A percentile compares a stretch with the other conserved stretches of the same genome.
These are phyloP conservation scores for Amanita rimosa DNA, from an alignment of 768 basidiomycete genomes.

Conservation along the genomic window DNA sequence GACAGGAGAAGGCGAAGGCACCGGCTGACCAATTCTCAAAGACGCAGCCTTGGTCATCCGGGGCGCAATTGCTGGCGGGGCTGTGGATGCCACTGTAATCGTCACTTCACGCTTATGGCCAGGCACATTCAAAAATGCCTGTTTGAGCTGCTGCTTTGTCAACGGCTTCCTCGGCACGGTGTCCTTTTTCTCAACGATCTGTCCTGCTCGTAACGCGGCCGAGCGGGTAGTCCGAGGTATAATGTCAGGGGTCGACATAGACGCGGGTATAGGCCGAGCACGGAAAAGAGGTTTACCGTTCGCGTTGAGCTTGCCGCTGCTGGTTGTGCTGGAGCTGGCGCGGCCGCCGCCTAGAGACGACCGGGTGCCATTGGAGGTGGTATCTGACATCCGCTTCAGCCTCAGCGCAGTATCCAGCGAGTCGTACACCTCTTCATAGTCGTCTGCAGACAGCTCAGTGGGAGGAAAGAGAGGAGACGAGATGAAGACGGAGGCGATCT, in stretches of 20 bases:
- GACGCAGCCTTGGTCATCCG: slow-evolving; percentile 70
- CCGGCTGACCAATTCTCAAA: slow-evolving; percentile 42
- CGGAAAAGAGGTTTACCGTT: slow-evolving; percentile 45
- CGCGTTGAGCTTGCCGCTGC: slow-evolving; percentile 21
- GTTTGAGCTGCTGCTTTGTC: slow-evolving; percentile 47
- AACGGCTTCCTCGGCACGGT: slow-evolving; percentile 38
- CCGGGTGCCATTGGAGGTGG: slow-evolving; percentile 30
- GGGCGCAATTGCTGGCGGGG: slow-evolving; percentile 60
- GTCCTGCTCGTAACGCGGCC: slow-evolving; percentile 60
- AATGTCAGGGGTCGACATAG: slow-evolving; percentile 54
- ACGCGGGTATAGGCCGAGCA: slow-evolving; percentile 57
- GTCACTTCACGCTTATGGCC: slow-evolving; percentile 67
- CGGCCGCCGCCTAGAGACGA: slow-evolving; percentile 29
- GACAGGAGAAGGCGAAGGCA: slow-evolving; percentile 29
- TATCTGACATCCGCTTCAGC: slow-evolving; percentile 19
- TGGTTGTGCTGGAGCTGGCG: slow-evolving; percentile 5
- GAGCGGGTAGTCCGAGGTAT: slow-evolving; percentile 69
- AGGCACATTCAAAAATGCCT: slow-evolving; percentile 69
- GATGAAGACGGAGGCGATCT: slow-evolving; percentile 68
- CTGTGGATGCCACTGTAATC: slow-evolving; percentile 65
- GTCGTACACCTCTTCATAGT: slow-evolving; percentile 31
- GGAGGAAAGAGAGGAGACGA: slow-evolving; percentile 76
- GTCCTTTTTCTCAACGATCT: slow-evolving; percentile 30
- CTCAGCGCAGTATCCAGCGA: slow-evolving; percentile 35
- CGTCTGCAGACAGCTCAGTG: slow-evolving; percentile 43